Base-by-base conservation (phyloP, 1,139 yeast species). In the Yamadazyma dendronema region DNA sequence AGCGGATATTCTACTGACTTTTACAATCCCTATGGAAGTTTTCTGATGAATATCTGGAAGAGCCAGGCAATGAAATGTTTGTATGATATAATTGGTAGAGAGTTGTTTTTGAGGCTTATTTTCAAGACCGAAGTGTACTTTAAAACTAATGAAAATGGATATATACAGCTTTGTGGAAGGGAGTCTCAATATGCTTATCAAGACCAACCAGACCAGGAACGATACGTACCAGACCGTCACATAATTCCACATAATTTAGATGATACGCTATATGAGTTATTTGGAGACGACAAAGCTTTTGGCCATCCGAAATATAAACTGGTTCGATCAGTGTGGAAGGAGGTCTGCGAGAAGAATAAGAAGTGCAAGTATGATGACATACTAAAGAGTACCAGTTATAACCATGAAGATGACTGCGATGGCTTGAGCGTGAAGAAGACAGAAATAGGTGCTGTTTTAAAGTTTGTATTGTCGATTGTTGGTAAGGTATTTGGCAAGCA, bases 401-500 rank as follows among this genome's bases (percentile, higher is more conserved):
- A n/a, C n/a, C n/a, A n/a, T n/a, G n/a, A 12, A 26, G 29, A 6
- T 5, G 29, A 7, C 5, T 8, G 17, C 6, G 29, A 26, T 14
- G 9, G 14, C 14, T 14, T 12, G 16, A 14, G 17, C 6, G 29
- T 26, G 7, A 8, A 14, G 14, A 26, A 26, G 13, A 14, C 30
- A 2, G 31, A 36, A 3, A 17, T 36, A 16, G 39, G 39, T 3
- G 19, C 5, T 3, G 77, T 82, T 0, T 47, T 68, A 0, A 57
- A 51, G 32, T 74, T 77, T 44, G 51, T 75, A 1, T 47, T 71
- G 2, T 50, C 65, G 0, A 41, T 77, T 0, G 39, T 76, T 3
- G 74, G 72, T 7, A 71, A 67, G 36, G 41, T 83, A 0, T 59
- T 84, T 23, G 88, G 92, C 0, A 30, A 53, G 2, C 67, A 62